A percentile compares a stretch with the other conserved stretches of the same genome.
These are phyloP conservation scores for Botryotinia convoluta DNA, from an alignment of 2,329 filamentous ascomycete genomes.

Conservation along the genomic window DNA sequence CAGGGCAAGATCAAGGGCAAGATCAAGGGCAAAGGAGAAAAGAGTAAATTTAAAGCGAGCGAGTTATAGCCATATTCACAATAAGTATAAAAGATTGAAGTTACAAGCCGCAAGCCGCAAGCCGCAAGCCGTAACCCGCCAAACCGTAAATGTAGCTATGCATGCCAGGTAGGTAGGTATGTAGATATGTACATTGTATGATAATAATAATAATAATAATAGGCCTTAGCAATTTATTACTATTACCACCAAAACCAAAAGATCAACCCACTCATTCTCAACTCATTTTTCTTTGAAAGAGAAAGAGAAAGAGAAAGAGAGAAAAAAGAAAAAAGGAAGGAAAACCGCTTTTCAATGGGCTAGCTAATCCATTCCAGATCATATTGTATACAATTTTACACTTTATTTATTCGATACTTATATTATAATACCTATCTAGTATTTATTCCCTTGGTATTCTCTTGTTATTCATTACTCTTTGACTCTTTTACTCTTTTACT, in stretches of 20 bases:
- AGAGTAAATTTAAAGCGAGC: neutral
- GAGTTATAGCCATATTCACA: neutral
- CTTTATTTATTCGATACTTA: neutral
- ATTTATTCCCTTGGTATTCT: neutral
- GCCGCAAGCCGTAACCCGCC: too few species aligned
- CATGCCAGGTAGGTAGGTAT: too few species aligned
- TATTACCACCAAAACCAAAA: neutral
- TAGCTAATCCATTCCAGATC: neutral
- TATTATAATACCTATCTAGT: neutral
- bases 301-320: too few species aligned
- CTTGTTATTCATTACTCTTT: neutral
- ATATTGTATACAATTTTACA: neutral
- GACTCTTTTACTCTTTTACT: neutral
- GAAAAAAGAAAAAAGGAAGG: neutral
- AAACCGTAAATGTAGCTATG: too few species aligned
- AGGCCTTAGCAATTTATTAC: too few species aligned
- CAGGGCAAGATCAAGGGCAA: neutral
- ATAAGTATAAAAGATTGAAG: neutral
- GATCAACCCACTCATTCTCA: neutral
- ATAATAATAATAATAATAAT: too few species aligned
- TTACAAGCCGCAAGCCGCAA: neutral
- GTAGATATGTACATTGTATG: too few species aligned
- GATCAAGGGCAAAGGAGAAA: neutral
- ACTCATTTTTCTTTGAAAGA: neutral
- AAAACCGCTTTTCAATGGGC: neutral